Evolutionary conservation across 768 basidiomycete species (phyloP).

Genomic region (Pisolithus orientalis): DNA sequence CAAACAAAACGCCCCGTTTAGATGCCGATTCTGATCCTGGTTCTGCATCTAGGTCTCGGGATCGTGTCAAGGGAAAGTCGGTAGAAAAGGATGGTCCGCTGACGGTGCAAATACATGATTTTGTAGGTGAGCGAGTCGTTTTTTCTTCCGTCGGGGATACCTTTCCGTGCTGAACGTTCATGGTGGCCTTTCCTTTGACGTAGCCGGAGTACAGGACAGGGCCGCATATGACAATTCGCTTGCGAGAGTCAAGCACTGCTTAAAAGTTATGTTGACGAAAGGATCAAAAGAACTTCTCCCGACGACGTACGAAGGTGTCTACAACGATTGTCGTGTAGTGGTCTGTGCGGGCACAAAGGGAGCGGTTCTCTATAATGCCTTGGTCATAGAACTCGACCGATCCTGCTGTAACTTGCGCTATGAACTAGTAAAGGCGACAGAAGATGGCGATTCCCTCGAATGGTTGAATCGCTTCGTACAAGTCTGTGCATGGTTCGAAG

Average conservation of each 20-base stretch:
- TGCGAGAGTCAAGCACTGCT: conserved; percentile 30
- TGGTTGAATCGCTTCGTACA: conserved; percentile 59
- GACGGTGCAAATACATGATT: conserved; percentile 42
- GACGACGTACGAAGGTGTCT: conserved; percentile 52
- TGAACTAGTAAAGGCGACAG: conserved; percentile 26
- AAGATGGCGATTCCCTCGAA: conserved; percentile 25
- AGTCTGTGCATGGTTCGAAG: conserved; percentile 58
- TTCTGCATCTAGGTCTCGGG: conserved; percentile 53
- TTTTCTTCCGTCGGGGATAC: too few relatives aligned
- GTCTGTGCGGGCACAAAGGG: conserved; percentile 51
- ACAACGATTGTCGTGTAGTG: conserved; percentile 47
- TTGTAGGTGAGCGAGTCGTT: conserved; percentile 25
- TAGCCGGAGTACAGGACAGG: conserved; percentile 9
- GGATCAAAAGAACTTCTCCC: conserved; percentile 30
- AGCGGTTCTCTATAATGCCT: conserved; percentile 48
- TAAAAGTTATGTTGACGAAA: conserved; percentile 36
- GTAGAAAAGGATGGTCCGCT: conserved; percentile 32
- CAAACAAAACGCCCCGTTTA: conserved; percentile 63
- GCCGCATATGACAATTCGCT: conserved; percentile 13
- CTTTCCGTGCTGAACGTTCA: not conserved
- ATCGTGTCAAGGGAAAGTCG: conserved; percentile 17
- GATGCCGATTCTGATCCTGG: conserved; percentile 62
- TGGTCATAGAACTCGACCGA: conserved; percentile 57
- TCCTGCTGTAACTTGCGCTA: conserved; percentile 37
- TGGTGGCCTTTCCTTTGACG: not conserved